phyloP scores from a whole-genome alignment of 2,329 filamentous ascomycete genomes.

The Hymenoscyphus albidus region DNA sequence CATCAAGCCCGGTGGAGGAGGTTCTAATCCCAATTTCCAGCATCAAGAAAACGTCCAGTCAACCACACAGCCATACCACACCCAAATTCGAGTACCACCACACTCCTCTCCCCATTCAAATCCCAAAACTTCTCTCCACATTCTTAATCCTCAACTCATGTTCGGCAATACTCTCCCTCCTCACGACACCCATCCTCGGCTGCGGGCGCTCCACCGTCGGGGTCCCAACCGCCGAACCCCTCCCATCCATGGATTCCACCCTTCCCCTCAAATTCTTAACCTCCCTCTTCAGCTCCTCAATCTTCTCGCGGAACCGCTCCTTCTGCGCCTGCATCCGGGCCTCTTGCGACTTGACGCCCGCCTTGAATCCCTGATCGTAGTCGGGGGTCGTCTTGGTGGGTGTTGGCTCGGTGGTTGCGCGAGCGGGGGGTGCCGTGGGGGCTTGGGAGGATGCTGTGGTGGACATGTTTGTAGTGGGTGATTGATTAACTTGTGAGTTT shows the following conservation, averaged over 20 bases:
- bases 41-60: neutral
- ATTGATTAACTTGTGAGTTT: neutral
- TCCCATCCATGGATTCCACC: conserved; percentile 6
- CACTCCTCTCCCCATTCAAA: neutral
- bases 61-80: neutral
- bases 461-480: conserved; percentile 3
- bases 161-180: conserved; percentile 11
- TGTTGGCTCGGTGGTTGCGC: conserved; percentile 5
- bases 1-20: neutral
- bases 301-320: conserved; percentile 5
- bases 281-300: conserved; percentile 8
- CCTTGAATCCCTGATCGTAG: conserved; percentile 9
- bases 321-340: conserved; percentile 8
- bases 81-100: neutral
- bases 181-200: conserved; percentile 9
- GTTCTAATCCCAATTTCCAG: neutral
- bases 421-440: conserved; percentile 3
- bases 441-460: neutral
- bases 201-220: neutral
- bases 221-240: neutral
- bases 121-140: conserved; percentile 14
- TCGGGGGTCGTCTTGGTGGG: conserved; percentile 7
- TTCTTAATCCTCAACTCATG: conserved; percentile 14
- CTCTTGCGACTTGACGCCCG: conserved; percentile 8
- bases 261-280: conserved; percentile 9